Evolutionary conservation across 352 stramenopile genomes (phyloP), one percentile per base, ranked within the genome.

Genomic region (Phytophthora colocasiae): DNA sequence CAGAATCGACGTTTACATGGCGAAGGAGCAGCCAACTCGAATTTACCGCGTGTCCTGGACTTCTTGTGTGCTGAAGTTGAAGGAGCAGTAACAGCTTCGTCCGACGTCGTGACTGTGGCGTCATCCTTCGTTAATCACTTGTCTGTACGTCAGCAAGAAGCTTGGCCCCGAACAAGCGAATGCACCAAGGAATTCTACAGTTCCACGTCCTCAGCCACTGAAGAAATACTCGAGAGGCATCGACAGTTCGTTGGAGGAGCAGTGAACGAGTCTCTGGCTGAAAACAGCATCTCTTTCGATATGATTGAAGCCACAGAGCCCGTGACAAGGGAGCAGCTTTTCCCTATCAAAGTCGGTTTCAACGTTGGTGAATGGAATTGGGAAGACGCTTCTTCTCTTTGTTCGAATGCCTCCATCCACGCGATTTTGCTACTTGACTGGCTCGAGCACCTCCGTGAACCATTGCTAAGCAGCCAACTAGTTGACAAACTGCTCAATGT

Each of bases 301-400:
- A 27, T 34, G 1, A 59, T 90, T 24, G 82, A 90, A 14, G 58
- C 84, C 1, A 48, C 68, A 6, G 49, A 67, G 27, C 24, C 47
- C 38, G 57, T 69, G 40, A 63, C 68, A 1, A 45, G 68, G 6
- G 68, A 69, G 12, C 57, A 73, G 24, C 58, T 76, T 4, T 93
- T 85, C 29, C 75, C 85, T 0, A 73, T 93, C 59, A 93, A 95
- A 58, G 71, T 92, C 1, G 77, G 76, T 40, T 89, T 93, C 48
- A 93, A 95, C n/a, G 68, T 82, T 6, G 87, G 85, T 7, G 83
- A 92, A 36, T 83, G 75, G 63, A 90, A 89, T 32, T 93, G 87
- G 81, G 47, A 55, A 17, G 62, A 82, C 9, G 81, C 77, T 3
- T 61, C 71, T 12, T 60, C 58, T 2, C 26, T 75, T 38, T 83